phyloP scores from a whole-genome alignment of 2,329 filamentous ascomycete species.

The Colletotrichum falcatum region DNA sequence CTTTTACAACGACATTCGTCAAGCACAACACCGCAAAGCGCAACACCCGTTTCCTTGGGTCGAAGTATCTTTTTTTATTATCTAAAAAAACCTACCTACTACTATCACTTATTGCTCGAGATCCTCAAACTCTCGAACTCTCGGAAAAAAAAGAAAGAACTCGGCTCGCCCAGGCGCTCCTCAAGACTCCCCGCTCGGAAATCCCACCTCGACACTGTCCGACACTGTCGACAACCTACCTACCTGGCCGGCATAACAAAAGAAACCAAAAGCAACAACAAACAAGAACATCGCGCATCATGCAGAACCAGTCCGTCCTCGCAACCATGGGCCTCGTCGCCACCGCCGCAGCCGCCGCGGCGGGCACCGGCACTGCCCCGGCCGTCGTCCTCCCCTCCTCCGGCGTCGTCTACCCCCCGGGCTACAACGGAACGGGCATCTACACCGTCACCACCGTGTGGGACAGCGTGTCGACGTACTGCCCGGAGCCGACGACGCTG shows the following conservation, averaged over 20 bases:
- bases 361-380: slow-evolving; percentile 24
- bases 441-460: slow-evolving; percentile 54
- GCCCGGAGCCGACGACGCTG: slow-evolving; percentile 58
- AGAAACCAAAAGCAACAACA: slow-evolving; percentile 41
- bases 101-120: slow-evolving; percentile 37
- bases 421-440: slow-evolving; percentile 43
- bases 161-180: slow-evolving; percentile 23
- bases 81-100: slow-evolving; percentile 33
- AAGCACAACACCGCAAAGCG: slow-evolving; percentile 14
- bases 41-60: slow-evolving; percentile 27
- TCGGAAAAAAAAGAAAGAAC: slow-evolving; percentile 1
- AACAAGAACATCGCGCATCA: slow-evolving; percentile 44
- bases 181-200: slow-evolving; percentile 1
- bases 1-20: not conserved
- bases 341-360: slow-evolving; percentile 22
- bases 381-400: not conserved
- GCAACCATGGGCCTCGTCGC: slow-evolving; percentile 45
- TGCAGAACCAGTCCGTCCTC: slow-evolving; percentile 48
- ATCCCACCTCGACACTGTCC: not conserved
- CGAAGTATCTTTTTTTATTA: not conserved
- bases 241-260: not conserved
- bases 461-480: slow-evolving; percentile 54
- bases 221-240: slow-evolving; percentile 20
- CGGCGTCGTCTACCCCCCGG: slow-evolving; percentile 26
- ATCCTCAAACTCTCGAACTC: not conserved